Evolutionary conservation across 225 moss, liverwort and hornwort species (phyloP).

Genomic region (Straminergon stramineum): DNA sequence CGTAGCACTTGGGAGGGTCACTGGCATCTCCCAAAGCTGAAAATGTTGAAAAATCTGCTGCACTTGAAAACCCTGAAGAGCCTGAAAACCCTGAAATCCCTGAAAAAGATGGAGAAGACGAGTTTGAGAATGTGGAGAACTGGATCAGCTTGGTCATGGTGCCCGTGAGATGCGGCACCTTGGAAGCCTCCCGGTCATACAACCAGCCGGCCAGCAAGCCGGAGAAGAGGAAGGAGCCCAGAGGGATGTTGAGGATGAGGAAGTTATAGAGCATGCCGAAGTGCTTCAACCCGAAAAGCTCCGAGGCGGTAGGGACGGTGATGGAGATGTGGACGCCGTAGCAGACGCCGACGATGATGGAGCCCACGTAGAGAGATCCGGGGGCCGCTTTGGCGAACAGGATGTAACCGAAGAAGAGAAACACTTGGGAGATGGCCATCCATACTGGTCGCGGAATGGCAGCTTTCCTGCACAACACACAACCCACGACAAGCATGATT

Average conservation of each 20-base stretch:
- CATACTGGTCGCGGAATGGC: constrained; percentile 80
- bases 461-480: constrained; percentile 25
- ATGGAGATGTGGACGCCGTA: constrained; percentile 81
- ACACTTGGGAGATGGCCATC: constrained; percentile 64
- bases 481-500: background rate
- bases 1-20: constrained; percentile 34
- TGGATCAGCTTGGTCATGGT: background rate
- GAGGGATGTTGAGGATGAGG: constrained; percentile 68
- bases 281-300: constrained; percentile 73
- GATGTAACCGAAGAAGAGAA: constrained; percentile 66
- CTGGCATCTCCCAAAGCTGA: background rate
- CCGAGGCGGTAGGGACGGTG: constrained; percentile 73
- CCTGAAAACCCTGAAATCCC: background rate
- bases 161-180: background rate
- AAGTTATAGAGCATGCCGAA: constrained; percentile 82
- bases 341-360: constrained; percentile 68
- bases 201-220: constrained; percentile 75
- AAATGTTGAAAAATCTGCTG: background rate
- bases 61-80: background rate
- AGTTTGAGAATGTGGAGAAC: background rate
- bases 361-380: constrained; percentile 62
- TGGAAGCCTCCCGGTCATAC: constrained; percentile 62
- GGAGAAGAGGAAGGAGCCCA: constrained; percentile 88
- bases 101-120: background rate
- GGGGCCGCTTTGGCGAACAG: constrained; percentile 53